Evolutionary conservation across 148 eudicot species (phyloP), one percentile per base, ranked within the genome.

Genomic region (Spergularia marina): DNA sequence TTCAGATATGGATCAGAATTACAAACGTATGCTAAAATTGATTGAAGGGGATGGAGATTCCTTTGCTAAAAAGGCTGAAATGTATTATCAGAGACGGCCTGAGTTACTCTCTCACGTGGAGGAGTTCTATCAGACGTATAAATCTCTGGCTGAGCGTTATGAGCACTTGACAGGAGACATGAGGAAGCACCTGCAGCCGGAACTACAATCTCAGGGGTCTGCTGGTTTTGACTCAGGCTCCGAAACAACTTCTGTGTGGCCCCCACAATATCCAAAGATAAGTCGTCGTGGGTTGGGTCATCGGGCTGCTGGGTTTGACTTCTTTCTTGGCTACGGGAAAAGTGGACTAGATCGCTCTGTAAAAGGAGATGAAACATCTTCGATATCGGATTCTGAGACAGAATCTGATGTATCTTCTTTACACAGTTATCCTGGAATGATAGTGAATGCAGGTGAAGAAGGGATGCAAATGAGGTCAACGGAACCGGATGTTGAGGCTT

Each of bases 21-120:
- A 90, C 64, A 89, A 85, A 49, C 79, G 81, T 63, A 94, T 89
- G 97, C 53, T 87, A 80, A 89, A 91, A 54, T 82, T 92, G 75
- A 92, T 94, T 13, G 98, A 94, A 82, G 89, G 91, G 40, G 97
- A 94, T 52, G 98, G 89, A 54, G 98, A 94, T 75, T 87, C 98
- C 20, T 88, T 91, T 68, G 89, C 98, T 10, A 90, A 88, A 79
- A 90, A 88, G 74, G 97, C 91, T 15, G 98, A 94, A 71, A 85
- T 94, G 89, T 94, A 94, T 74, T 91, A 87, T 59, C 85, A 90
- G 79, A 90, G 86, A 78, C 84, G 98, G 74, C 98, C 97, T 39
- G 92, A 89, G 64, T 74, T 94, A 73, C 25, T 90, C 8, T 68
- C 86, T 61, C 90, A 85, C 73, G 98, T 91, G 17, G 97, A 94